Percentiles rank a stretch among this genome's conserved stretches.
Conservation (phyloP, 2,329 filamentous ascomycete species). For the Davidsoniella eucalypti region DNA sequence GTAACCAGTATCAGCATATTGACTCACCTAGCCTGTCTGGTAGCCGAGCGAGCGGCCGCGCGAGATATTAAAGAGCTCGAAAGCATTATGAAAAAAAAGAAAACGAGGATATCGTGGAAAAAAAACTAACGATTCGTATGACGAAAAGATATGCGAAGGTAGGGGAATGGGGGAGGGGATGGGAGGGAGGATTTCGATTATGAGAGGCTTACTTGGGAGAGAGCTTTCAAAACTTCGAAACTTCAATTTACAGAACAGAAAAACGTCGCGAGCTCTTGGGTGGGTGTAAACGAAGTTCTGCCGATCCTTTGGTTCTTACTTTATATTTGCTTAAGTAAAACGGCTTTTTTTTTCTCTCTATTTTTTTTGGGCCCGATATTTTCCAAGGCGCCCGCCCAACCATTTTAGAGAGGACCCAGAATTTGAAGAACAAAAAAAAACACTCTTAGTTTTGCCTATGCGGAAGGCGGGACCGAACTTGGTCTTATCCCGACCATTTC, state of each 20-base stretch:
- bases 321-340: background rate
- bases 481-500: constrained; percentile 9
- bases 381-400: constrained; percentile 6
- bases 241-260: constrained; percentile 3
- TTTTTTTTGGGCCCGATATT: constrained; percentile 11
- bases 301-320: constrained; percentile 2
- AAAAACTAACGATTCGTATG: constrained; percentile 4
- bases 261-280: constrained; percentile 9
- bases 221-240: constrained; percentile 1
- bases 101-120: constrained; percentile 5
- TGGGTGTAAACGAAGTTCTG: constrained; percentile 10
- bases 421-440: background rate
- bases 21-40: constrained; percentile 31
- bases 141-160: constrained; percentile 1
- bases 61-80: constrained; percentile 44
- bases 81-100: constrained; percentile 33
- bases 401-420: background rate
- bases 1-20: background rate
- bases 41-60: constrained; percentile 38
- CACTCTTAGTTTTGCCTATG: background rate
- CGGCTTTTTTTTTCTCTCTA: no score
- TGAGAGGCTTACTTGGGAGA: background rate
- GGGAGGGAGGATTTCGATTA: constrained; percentile 4
- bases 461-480: constrained; percentile 10
- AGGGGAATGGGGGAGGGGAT: constrained; percentile 1